These are phyloP conservation scores for Graphium sp. DNA, from an alignment of 2,329 filamentous ascomycete species.

Conservation along the genomic window DNA sequence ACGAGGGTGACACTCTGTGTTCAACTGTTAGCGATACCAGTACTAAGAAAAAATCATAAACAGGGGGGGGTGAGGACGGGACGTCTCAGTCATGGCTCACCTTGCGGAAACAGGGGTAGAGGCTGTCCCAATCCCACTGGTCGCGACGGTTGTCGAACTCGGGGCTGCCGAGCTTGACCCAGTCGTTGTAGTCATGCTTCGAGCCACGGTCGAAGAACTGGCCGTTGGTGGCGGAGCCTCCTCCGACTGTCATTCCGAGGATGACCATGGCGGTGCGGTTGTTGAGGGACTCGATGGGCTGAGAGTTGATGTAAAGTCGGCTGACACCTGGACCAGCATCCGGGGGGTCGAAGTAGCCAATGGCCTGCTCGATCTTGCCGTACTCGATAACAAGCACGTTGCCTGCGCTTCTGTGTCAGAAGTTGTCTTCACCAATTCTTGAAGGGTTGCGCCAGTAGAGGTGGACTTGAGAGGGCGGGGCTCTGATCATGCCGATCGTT, in stretches of 20 bases:
- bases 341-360: constrained; percentile 12
- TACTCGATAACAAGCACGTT: constrained; percentile 8
- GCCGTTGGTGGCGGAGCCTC: constrained; percentile 18
- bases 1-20: constrained; percentile 6
- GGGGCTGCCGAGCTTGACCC: constrained; percentile 13
- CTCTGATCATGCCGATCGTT: no score
- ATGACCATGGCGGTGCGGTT: constrained; percentile 11
- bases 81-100: no score
- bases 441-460: no score
- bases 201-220: constrained; percentile 19
- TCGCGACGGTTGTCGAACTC: constrained; percentile 7
- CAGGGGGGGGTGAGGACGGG: no score
- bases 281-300: constrained; percentile 11
- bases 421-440: no score
- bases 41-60: no score
- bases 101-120: constrained; percentile 18
- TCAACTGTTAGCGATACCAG: no score
- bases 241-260: constrained; percentile 17
- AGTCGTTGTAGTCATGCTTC: constrained; percentile 17
- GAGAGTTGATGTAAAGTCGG: constrained; percentile 10
- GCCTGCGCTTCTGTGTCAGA: constrained; percentile 3
- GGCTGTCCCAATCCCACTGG: constrained; percentile 17
- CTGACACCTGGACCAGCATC: constrained; percentile 8
- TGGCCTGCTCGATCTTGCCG: constrained; percentile 8
- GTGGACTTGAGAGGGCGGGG: no score